Percentiles rank a stretch among this genome's conserved stretches.
These are phyloP conservation scores for Pseudogymnoascus sp. DNA, from an alignment of 2,329 filamentous ascomycete genomes.

Conservation along the genomic window DNA sequence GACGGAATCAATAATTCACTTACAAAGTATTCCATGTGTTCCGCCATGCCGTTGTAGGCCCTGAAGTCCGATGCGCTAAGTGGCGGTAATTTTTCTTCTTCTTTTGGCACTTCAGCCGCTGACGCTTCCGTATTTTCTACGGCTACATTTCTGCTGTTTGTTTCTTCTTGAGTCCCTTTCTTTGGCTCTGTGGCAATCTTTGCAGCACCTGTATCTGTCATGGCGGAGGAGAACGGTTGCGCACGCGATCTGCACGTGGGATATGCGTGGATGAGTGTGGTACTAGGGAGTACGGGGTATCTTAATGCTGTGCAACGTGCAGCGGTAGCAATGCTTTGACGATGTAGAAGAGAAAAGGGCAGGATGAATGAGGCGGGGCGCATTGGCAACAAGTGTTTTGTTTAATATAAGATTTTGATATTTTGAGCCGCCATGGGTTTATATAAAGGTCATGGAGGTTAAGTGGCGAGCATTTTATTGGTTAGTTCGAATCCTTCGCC, in stretches of 20 bases:
- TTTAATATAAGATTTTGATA: not conserved
- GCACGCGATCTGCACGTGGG: constrained; percentile 4
- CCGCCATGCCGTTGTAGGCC: constrained; percentile 55
- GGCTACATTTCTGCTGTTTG: not conserved
- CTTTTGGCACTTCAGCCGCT: not conserved
- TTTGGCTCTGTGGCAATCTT: not conserved
- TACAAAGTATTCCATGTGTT: constrained; percentile 57
- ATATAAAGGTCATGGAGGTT: not conserved
- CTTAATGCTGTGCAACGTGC: not conserved
- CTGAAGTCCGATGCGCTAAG: constrained; percentile 51
- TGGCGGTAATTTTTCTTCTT: constrained; percentile 37
- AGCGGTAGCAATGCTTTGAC: not conserved
- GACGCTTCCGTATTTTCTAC: not conserved
- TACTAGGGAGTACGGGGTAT: not conserved
- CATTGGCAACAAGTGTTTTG: not conserved
- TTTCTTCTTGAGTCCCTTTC: not conserved
- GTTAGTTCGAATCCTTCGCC: not conserved
- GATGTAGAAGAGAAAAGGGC: not conserved
- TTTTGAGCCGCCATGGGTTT: not conserved
- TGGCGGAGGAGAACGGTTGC: constrained; percentile 13
- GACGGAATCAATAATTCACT: constrained; percentile 20
- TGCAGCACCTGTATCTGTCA: constrained; percentile 4
- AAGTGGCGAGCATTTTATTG: not conserved
- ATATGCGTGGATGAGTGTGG: not conserved
- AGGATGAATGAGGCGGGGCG: not conserved